A percentile compares a stretch with the other conserved stretches of the same genome.
Conservation (phyloP, 129 eudicot species). For the Centrapalus pauciflorus region DNA sequence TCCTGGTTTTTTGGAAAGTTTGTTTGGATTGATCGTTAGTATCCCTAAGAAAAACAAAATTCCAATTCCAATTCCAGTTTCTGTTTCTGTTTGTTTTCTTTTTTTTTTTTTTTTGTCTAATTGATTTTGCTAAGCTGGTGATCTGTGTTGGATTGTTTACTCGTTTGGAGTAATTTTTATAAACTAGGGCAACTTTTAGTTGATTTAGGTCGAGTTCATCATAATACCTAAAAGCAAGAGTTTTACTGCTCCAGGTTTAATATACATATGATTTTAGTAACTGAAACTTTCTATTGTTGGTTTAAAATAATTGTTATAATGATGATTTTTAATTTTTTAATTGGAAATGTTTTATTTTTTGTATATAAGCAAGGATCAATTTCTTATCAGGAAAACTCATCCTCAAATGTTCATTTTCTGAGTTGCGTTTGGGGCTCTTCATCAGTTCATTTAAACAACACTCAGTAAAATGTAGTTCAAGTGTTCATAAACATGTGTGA, state of each 20-base stretch:
- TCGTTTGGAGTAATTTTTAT: constrained; percentile 7
- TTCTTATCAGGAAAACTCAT: background rate
- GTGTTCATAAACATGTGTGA: background rate
- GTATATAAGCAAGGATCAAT: background rate
- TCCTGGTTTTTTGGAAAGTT: background rate
- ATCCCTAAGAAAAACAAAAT: background rate
- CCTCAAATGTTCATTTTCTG: background rate
- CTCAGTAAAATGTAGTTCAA: background rate
- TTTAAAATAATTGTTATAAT: background rate
- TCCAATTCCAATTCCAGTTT: background rate
- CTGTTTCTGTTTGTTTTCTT: background rate
- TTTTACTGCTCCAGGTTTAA: background rate
- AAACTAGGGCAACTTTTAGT: constrained; percentile 8
- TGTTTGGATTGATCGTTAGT: background rate
- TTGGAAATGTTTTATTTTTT: background rate
- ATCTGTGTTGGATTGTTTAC: constrained; percentile 11
- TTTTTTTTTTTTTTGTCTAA: too few species aligned
- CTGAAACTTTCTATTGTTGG: background rate
- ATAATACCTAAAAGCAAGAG: background rate
- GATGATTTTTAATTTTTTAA: background rate
- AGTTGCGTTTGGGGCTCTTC: constrained; percentile 1
- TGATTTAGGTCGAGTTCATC: background rate
- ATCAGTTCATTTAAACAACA: background rate
- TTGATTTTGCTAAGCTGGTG: constrained; percentile 10
- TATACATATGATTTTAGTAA: background rate